Conservation (phyloP, 2,329 filamentous ascomycete genomes). For the Talaromyces sp. region DNA sequence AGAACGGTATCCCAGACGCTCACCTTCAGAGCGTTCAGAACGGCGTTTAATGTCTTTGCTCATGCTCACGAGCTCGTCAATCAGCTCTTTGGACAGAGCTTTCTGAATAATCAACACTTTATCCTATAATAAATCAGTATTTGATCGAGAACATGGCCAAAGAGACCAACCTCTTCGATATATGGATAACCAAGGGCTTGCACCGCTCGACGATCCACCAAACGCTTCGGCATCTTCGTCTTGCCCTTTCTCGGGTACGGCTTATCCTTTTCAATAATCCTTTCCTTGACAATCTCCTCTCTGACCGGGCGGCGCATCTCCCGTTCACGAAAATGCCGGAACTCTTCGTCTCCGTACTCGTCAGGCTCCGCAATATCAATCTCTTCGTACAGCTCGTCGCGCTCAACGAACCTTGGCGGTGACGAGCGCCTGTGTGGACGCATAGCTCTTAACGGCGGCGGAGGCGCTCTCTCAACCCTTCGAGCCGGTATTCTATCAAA, state of each 20-base stretch:
- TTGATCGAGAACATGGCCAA: not conserved
- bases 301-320: slow-evolving; percentile 40
- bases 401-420: slow-evolving; percentile 56
- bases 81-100: slow-evolving; percentile 83
- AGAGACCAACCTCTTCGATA: slow-evolving; percentile 67
- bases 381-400: slow-evolving; percentile 58
- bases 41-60: slow-evolving; percentile 60
- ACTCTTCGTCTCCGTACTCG: slow-evolving; percentile 69
- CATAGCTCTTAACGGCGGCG: slow-evolving; percentile 17
- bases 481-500: slow-evolving; percentile 72
- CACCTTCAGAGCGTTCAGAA: slow-evolving; percentile 33
- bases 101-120: slow-evolving; percentile 77
- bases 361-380: slow-evolving; percentile 66
- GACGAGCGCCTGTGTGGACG: slow-evolving; percentile 34
- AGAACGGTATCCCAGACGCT: not conserved
- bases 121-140: slow-evolving; percentile 53
- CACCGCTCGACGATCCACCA: slow-evolving; percentile 77
- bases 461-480: slow-evolving; percentile 44
- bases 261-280: slow-evolving; percentile 41
- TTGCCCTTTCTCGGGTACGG: slow-evolving; percentile 78
- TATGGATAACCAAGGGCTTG: slow-evolving; percentile 83
- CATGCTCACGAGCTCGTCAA: slow-evolving; percentile 80
- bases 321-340: slow-evolving; percentile 61
- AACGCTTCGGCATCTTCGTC: slow-evolving; percentile 76
- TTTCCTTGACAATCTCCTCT: slow-evolving; percentile 30